These are phyloP conservation scores for Nakazawaea peltata DNA, from an alignment of 805 yeast genomes.

Conservation along the genomic window DNA sequence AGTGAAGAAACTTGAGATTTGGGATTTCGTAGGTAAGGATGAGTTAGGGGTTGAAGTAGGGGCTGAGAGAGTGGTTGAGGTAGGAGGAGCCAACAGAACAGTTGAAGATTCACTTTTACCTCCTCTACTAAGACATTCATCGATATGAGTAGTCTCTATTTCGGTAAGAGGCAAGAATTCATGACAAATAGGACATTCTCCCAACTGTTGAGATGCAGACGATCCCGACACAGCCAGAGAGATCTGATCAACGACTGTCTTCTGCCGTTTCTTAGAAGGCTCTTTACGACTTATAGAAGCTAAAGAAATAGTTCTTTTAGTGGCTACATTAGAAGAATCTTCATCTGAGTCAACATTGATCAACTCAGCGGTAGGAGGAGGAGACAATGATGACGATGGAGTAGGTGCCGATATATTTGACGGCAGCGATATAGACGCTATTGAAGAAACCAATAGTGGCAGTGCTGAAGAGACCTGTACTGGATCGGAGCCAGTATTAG, in stretches of 20 bases:
- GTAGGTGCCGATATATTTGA: no score
- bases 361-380: slow-evolving; percentile 12
- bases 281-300: background rate
- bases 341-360: slow-evolving; percentile 13
- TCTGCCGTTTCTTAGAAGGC: slow-evolving; percentile 3
- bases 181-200: slow-evolving; percentile 61
- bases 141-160: slow-evolving; percentile 55
- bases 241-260: slow-evolving; percentile 6
- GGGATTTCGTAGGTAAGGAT: slow-evolving; percentile 5
- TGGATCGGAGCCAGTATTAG: no score
- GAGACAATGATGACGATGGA: no score
- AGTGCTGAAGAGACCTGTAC: slow-evolving; percentile 15
- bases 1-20: slow-evolving; percentile 5
- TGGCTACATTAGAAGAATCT: slow-evolving; percentile 7
- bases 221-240: slow-evolving; percentile 1
- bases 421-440: background rate
- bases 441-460: slow-evolving; percentile 8
- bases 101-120: slow-evolving; percentile 13
- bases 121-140: slow-evolving; percentile 42
- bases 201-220: background rate
- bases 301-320: background rate
- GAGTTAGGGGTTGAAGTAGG: background rate
- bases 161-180: slow-evolving; percentile 43
- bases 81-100: no score
- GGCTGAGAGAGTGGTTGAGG: no score